Base-by-base conservation (phyloP, 2,329 filamentous ascomycete genomes). In the Botrytis pseudocinerea region DNA sequence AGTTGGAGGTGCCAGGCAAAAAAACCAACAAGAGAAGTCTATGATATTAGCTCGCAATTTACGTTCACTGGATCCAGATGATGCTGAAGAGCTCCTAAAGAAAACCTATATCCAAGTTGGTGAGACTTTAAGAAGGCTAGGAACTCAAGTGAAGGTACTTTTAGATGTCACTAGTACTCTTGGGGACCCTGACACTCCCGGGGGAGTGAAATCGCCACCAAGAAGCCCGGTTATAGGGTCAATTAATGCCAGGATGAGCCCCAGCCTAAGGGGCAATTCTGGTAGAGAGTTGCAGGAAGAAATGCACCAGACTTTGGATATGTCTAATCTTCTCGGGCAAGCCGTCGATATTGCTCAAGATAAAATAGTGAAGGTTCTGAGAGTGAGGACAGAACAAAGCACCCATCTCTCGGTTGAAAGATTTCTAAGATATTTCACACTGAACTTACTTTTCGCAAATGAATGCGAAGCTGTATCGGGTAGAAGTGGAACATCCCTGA, bases 91-190 rank as follows among this genome's bases (percentile, higher is more conserved):
- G 10, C 88, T 98, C 78, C 87, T 98, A 22, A 85, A 90, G 44
- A 93, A 90, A 73, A 92, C 97, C 25, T 99, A 98, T 79, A 92
- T 94, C 28, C 90, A 92, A 48, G 91, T 98, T 14, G 92, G 95
- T 6, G 96, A 99, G 83, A 93, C 93, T 5, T 82, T 99, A 65
- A 88, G 96, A 73, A 88, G 96, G 78, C 84, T 98, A 12, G 94
- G 93, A 28, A 95, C 94, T 0, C 95, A 98, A 81, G 92, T 96
- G 72, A 99, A 99, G 82, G 91, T 98, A 16, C 83, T 99, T n/a
- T 86, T 99, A 16, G 96, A 99, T 82, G 93, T 97, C 32, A 96
- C 95, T 0, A 97, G 94, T 80, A 91, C 89, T 20, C 75, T 80
- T 70, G 78, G 76, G 8, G 77, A 79, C 70, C 74, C 78, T 14